phyloP scores from a whole-genome alignment of 495 filamentous ascomycete species.

The Annulohypoxylon moriforme region DNA sequence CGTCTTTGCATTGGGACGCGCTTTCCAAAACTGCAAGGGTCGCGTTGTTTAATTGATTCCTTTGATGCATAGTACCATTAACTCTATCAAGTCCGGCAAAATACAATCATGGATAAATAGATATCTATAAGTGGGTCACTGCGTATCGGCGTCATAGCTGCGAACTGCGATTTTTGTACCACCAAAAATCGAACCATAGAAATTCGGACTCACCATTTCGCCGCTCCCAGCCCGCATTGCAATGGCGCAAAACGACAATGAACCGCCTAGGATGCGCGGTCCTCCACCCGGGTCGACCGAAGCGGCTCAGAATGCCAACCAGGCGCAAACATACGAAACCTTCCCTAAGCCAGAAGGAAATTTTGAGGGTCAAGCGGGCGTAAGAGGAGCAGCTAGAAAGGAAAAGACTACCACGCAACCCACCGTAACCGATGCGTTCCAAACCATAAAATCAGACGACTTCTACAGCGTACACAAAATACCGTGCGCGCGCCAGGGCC shows the following conservation, averaged over 20 bases:
- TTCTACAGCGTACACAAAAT: slow-evolving; percentile 78
- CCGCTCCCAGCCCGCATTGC: slow-evolving; percentile 29
- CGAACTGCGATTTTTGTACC: slow-evolving; percentile 20
- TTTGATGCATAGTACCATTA: slow-evolving; percentile 11
- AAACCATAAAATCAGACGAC: slow-evolving; percentile 74
- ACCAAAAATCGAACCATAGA: slow-evolving; percentile 21
- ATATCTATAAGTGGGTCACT: slow-evolving; percentile 8
- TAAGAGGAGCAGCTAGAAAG: slow-evolving; percentile 23
- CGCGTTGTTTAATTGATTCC: slow-evolving; percentile 35
- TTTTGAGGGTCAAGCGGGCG: slow-evolving; percentile 41
- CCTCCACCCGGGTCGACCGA: slow-evolving; percentile 52
- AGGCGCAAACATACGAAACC: slow-evolving; percentile 52
- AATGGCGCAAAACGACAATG: slow-evolving; percentile 48
- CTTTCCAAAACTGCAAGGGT: not conserved
- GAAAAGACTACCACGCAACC: slow-evolving; percentile 61
- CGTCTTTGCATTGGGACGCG: slow-evolving; percentile 21
- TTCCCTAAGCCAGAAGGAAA: slow-evolving; percentile 51
- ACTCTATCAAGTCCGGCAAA: not conserved
- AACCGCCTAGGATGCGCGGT: slow-evolving; percentile 42
- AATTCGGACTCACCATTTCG: not conserved
- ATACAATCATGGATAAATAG: not conserved
- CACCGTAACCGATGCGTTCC: slow-evolving; percentile 71
- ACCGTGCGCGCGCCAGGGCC: slow-evolving; percentile 84
- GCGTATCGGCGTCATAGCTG: slow-evolving; percentile 36
- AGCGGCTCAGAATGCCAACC: slow-evolving; percentile 49